A percentile compares a stretch with the other conserved stretches of the same genome.
These are phyloP conservation scores for Citrus cavaleriei DNA, from an alignment of 345 rosid species.

Conservation along the genomic window DNA sequence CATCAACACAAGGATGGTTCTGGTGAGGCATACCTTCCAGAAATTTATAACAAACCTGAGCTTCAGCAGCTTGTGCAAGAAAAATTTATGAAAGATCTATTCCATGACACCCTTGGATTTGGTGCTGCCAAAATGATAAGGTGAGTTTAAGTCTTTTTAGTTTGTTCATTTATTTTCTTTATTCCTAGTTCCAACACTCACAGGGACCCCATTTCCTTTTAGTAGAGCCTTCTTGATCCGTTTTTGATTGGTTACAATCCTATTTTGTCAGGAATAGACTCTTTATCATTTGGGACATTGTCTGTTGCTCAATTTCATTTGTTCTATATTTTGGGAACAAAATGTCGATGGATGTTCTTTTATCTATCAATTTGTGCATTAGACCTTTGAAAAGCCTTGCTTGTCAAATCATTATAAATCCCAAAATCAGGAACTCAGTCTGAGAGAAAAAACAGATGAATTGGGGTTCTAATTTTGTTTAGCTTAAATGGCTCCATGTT, in stretches of 20 bases:
- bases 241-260: neutral
- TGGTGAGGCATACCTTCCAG: constrained; percentile 88
- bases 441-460: too few species aligned
- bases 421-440: neutral
- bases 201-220: neutral
- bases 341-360: neutral
- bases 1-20: constrained; percentile 66
- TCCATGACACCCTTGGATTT: constrained; percentile 87
- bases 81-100: constrained; percentile 57
- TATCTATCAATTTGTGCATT: neutral
- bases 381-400: neutral
- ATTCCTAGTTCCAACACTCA: neutral
- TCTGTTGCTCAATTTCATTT: too few species aligned
- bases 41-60: constrained; percentile 61
- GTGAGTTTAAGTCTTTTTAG: constrained; percentile 25
- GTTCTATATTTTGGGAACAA: too few species aligned
- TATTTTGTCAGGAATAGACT: neutral
- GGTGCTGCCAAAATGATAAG: constrained; percentile 98
- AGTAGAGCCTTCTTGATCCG: neutral
- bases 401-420: neutral
- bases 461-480: too few species aligned
- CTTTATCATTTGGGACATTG: neutral
- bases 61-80: constrained; percentile 60
- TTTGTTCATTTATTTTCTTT: neutral
- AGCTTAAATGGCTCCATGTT: too few species aligned